Conservation (phyloP, 805 yeast species). For the Candida broadrunensis region DNA sequence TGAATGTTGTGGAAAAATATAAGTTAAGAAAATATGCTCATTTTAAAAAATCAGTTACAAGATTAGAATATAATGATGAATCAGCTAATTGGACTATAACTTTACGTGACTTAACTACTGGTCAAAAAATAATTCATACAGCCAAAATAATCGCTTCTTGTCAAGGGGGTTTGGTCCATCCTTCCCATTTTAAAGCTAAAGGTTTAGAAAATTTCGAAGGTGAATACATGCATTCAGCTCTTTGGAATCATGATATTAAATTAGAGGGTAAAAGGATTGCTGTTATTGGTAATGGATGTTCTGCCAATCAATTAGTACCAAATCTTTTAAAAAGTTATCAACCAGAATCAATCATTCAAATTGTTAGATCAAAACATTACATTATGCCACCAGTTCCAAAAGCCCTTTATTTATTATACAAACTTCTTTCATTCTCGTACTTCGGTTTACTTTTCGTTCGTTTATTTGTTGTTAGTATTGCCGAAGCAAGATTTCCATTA, state of each 20-base stretch:
- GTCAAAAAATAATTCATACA: constrained; percentile 29
- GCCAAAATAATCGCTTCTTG: constrained; percentile 22
- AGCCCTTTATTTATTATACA: constrained; percentile 17
- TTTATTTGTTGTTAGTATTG: constrained; percentile 21
- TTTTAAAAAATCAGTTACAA: constrained; percentile 19
- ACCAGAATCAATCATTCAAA: constrained; percentile 26
- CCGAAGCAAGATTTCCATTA: constrained; percentile 36
- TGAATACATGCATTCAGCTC: constrained; percentile 38
- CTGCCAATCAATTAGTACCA: constrained; percentile 41
- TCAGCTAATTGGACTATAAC: constrained; percentile 25
- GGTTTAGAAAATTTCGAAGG: constrained; percentile 38
- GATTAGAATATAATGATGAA: constrained; percentile 19
- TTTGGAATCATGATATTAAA: constrained; percentile 32
- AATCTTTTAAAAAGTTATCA: constrained; percentile 23
- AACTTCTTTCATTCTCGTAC: constrained; percentile 20
- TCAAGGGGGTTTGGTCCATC: constrained; percentile 38
- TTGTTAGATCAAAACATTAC: constrained; percentile 35
- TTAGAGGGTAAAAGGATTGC: constrained; percentile 33
- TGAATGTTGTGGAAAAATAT: constrained; percentile 27
- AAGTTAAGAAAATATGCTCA: constrained; percentile 17
- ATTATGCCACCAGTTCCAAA: constrained; percentile 37
- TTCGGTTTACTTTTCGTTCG: constrained; percentile 27
- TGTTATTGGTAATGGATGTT: constrained; percentile 42
- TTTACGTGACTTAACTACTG: constrained; percentile 23
- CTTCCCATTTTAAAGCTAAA: constrained; percentile 23